Percentiles rank a stretch among this genome's conserved stretches.
phyloP scores from a whole-genome alignment of 1,284 basidiomycete species.

The Psilocybe mexicana region DNA sequence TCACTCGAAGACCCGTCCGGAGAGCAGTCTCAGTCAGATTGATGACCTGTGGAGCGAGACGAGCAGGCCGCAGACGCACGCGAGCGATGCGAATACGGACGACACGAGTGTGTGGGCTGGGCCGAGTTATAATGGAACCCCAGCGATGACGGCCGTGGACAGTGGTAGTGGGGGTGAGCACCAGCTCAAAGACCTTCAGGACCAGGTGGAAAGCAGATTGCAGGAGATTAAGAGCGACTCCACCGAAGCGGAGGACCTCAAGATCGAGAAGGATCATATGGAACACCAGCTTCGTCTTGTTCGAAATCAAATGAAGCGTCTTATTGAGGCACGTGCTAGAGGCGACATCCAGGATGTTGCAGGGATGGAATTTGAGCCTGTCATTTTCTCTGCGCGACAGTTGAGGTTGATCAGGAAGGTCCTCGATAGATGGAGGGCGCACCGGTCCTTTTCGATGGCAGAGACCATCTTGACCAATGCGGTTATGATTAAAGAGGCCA shows the following conservation, averaged over 20 bases:
- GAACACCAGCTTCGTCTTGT: constrained; percentile 83
- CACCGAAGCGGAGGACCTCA: constrained; percentile 79
- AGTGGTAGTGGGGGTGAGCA: constrained; percentile 36
- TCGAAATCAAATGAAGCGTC: constrained; percentile 79
- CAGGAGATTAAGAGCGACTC: constrained; percentile 71
- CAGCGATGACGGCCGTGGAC: constrained; percentile 41
- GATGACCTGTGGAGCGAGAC: constrained; percentile 86
- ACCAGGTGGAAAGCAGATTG: constrained; percentile 70
- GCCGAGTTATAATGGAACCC: constrained; percentile 57
- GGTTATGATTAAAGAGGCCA: constrained; percentile 90
- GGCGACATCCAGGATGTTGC: constrained; percentile 65
- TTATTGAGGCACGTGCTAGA: constrained; percentile 77
- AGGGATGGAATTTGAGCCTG: constrained; percentile 67
- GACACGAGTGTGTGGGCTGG: constrained; percentile 80
- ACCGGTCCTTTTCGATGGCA: constrained; percentile 89
- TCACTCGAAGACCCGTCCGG: constrained; percentile 69
- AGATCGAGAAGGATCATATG: constrained; percentile 89
- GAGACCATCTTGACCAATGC: constrained; percentile 87
- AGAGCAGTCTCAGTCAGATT: constrained; percentile 82
- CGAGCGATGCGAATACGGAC: constrained; percentile 77
- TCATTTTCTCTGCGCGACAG: constrained; percentile 80
- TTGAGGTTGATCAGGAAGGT: constrained; percentile 79
- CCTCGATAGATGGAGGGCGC: constrained; percentile 81
- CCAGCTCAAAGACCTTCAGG: constrained; percentile 66
- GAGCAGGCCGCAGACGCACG: constrained; percentile 66